A percentile compares a stretch with the other conserved stretches of the same genome.
These are phyloP conservation scores for Leersia perrieri DNA, from an alignment of 176 grass and related monocot genomes.

Conservation along the genomic window DNA sequence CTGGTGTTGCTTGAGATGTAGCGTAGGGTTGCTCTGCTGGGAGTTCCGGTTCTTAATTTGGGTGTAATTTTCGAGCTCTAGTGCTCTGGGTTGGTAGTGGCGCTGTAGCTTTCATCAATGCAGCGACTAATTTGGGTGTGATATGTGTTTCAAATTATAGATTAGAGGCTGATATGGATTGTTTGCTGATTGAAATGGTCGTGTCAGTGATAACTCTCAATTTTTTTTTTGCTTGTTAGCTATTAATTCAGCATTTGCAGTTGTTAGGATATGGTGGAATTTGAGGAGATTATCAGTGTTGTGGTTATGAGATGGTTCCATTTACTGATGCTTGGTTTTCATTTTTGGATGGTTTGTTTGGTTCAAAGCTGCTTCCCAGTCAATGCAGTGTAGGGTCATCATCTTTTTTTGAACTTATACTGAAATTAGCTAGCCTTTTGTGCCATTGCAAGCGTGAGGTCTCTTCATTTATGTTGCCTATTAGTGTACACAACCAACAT, in stretches of 20 bases:
- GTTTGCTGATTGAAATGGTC: not conserved
- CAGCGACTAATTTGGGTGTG: not conserved
- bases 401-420: not conserved
- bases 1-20: constrained; percentile 11
- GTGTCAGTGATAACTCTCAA: not conserved
- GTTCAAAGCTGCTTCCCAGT: constrained; percentile 11
- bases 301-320: not conserved
- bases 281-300: not conserved
- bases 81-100: not conserved
- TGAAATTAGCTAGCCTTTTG: constrained; percentile 1
- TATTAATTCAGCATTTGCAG: not conserved
- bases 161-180: not conserved
- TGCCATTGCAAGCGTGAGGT: not conserved
- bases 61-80: not conserved
- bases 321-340: not conserved
- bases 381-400: constrained; percentile 17
- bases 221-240: constrained; percentile 8
- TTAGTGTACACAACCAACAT: not conserved
- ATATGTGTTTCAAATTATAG: constrained; percentile 9
- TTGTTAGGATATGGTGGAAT: constrained; percentile 1
- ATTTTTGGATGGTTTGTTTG: not conserved
- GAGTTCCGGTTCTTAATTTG: constrained; percentile 24
- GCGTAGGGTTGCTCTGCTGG: not conserved
- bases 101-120: constrained; percentile 17
- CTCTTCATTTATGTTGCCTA: constrained; percentile 20